Evolutionary conservation across 1,284 basidiomycete genomes (phyloP), one percentile per base, ranked within the genome.

Genomic region (Cryptococcus maquisensis): DNA sequence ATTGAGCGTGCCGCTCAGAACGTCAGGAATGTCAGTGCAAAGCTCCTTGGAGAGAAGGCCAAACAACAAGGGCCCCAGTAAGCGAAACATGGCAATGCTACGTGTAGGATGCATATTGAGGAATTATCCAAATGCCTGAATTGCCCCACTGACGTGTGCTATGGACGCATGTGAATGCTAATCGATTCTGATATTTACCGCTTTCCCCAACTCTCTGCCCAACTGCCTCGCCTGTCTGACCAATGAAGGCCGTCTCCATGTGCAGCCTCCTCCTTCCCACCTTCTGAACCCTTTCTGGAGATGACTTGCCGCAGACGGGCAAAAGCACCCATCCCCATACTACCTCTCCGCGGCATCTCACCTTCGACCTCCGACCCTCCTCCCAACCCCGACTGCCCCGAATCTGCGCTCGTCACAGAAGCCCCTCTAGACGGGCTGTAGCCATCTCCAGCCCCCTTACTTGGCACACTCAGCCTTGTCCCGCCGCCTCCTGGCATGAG

Each of bases 1-100:
- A 68, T 77, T 35, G 72, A 75, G 40, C 64, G 75, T 40, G 75
- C 75, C 0, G 64, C 65, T 8, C 67, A 74, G 54, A 77, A 77
- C 56, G 65, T 75, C 28, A 57, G 73, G 47, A 76, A 71, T 54
- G 65, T 76, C 37, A 66, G 68, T 28, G 72, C 68, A 7, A 75
- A 75, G 63, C 63, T 75, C 47, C 48, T 72, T 8, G 69, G 62
- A 10, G 56, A 67, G 48, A 55, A 59, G 36, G 60, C 54, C 3
- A 55, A 57, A 38, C 28, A 44, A 12, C 36, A 49, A 38, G 41
- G 18, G 39, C 8, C 18, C 46, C 16, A 51, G 15, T 26, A 12
- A 35, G 26, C 16, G 21, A 10, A 21, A 48, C 18, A 20, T n/a
- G 28, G 37, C 18, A 32, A 44, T 44, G 43, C 24, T 40, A 46